A percentile compares a stretch with the other conserved stretches of the same genome.
These are phyloP conservation scores for Diplotaxis tenuifolia DNA, from an alignment of 345 rosid genomes.

Conservation along the genomic window DNA sequence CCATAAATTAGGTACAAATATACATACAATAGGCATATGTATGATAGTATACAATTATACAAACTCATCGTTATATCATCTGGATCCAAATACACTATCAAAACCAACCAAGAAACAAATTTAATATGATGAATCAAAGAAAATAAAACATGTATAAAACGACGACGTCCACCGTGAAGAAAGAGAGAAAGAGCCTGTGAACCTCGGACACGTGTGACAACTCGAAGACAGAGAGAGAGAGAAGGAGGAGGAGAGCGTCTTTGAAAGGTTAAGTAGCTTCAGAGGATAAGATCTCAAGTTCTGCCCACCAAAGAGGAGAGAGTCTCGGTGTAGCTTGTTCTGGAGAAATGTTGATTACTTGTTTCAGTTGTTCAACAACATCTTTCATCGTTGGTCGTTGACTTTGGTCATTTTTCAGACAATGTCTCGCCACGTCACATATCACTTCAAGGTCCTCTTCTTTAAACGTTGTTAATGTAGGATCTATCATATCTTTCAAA, in stretches of 20 bases:
- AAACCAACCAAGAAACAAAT: conserved; percentile 32
- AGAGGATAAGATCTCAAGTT: conserved; percentile 85
- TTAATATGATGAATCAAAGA: background rate
- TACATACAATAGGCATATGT: conserved; percentile 14
- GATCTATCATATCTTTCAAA: conserved; percentile 59
- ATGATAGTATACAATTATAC: conserved; percentile 31
- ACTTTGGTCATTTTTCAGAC: conserved; percentile 53
- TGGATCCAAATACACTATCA: conserved; percentile 36
- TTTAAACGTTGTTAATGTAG: conserved; percentile 63
- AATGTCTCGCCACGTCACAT: conserved; percentile 58
- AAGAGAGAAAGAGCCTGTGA: background rate
- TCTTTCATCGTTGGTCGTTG: conserved; percentile 72
- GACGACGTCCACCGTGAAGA: background rate
- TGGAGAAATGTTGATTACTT: conserved; percentile 59
- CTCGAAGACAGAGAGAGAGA: conserved; percentile 19
- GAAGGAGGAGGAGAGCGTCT: conserved; percentile 14
- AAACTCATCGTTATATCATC: conserved; percentile 25
- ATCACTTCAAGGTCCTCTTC: conserved; percentile 61
- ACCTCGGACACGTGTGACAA: conserved; percentile 6
- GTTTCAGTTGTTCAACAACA: conserved; percentile 52
- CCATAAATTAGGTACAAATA: conserved; percentile 18
- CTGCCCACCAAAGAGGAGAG: conserved; percentile 99
- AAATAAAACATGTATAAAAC: background rate
- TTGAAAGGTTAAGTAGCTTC: conserved; percentile 64
- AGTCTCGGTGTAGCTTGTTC: conserved; percentile 94